These are phyloP conservation scores for Lactarius evosmus DNA, from an alignment of 768 basidiomycete species.

Conservation along the genomic window DNA sequence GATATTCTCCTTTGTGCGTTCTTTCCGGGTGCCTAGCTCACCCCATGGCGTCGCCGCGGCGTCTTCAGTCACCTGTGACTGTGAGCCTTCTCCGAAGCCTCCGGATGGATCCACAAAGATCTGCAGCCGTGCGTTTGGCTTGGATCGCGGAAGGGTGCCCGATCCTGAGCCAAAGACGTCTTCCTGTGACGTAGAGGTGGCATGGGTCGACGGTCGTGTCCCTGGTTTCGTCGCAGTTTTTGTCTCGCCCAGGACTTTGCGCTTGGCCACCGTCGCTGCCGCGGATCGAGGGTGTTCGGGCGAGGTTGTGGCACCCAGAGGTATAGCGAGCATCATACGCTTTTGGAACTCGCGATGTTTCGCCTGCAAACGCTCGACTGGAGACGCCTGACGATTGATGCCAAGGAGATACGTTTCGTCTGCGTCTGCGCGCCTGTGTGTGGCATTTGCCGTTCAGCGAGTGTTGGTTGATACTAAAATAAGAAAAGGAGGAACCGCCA, in stretches of 20 bases:
- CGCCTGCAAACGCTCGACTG: slow-evolving; percentile 73
- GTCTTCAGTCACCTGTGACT: slow-evolving; percentile 41
- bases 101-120: slow-evolving; percentile 73
- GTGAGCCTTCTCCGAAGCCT: slow-evolving; percentile 46
- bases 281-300: slow-evolving; percentile 36
- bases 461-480: not conserved
- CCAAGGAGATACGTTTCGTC: slow-evolving; percentile 87
- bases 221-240: slow-evolving; percentile 34
- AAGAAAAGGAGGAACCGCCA: slow-evolving; percentile 26
- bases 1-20: slow-evolving; percentile 75
- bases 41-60: slow-evolving; percentile 50
- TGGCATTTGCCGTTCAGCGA: slow-evolving; percentile 10
- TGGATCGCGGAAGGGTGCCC: slow-evolving; percentile 34
- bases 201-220: slow-evolving; percentile 24
- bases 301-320: slow-evolving; percentile 29
- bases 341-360: slow-evolving; percentile 87
- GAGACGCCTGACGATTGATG: slow-evolving; percentile 76
- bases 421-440: slow-evolving; percentile 74
- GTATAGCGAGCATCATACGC: slow-evolving; percentile 69
- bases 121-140: slow-evolving; percentile 57
- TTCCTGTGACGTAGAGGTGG: slow-evolving; percentile 34
- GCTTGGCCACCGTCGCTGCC: slow-evolving; percentile 36
- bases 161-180: slow-evolving; percentile 33
- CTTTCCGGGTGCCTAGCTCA: slow-evolving; percentile 74
- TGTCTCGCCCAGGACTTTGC: slow-evolving; percentile 46